Percentiles rank a stretch among this genome's conserved stretches.
Evolutionary conservation across 495 filamentous ascomycete species (phyloP).

Genomic region (Aspergillus wentii): DNA sequence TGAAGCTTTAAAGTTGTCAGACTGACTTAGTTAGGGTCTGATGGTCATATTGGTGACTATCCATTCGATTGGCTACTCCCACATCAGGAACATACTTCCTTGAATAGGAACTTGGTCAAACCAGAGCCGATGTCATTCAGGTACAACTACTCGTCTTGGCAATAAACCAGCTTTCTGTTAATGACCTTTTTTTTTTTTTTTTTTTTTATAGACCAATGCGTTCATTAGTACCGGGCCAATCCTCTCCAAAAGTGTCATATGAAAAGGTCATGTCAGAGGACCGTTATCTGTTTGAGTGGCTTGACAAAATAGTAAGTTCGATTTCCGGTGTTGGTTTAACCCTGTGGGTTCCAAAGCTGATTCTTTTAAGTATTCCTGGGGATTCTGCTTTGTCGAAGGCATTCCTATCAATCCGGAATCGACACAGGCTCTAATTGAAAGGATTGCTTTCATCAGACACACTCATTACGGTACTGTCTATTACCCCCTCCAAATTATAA

Average conservation of each 20-base stretch:
- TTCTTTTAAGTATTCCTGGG: constrained; percentile 46
- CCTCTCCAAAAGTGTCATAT: constrained; percentile 51
- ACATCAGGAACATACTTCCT: constrained; percentile 16
- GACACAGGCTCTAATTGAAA: constrained; percentile 66
- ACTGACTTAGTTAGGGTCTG: constrained; percentile 31
- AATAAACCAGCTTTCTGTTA: no score
- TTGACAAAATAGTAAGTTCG: constrained; percentile 53
- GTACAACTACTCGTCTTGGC: neutral
- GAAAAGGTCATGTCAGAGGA: constrained; percentile 54
- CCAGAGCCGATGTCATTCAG: neutral
- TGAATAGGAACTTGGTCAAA: no score
- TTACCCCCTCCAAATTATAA: no score
- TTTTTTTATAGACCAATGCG: no score
- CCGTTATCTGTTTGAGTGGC: constrained; percentile 50
- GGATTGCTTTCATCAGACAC: constrained; percentile 74
- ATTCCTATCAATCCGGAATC: constrained; percentile 62
- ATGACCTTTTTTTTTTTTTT: no score
- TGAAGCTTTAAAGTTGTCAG: neutral
- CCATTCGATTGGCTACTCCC: constrained; percentile 40
- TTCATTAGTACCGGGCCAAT: constrained; percentile 22
- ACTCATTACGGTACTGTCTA: constrained; percentile 77
- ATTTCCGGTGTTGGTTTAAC: no score
- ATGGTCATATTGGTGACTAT: constrained; percentile 55
- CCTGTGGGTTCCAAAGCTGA: constrained; percentile 1
- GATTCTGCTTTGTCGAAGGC: constrained; percentile 66